Evolutionary conservation across 2,329 filamentous ascomycete genomes (phyloP), one percentile per base, ranked within the genome.

Genomic region (Botryosphaeria dothidea): DNA sequence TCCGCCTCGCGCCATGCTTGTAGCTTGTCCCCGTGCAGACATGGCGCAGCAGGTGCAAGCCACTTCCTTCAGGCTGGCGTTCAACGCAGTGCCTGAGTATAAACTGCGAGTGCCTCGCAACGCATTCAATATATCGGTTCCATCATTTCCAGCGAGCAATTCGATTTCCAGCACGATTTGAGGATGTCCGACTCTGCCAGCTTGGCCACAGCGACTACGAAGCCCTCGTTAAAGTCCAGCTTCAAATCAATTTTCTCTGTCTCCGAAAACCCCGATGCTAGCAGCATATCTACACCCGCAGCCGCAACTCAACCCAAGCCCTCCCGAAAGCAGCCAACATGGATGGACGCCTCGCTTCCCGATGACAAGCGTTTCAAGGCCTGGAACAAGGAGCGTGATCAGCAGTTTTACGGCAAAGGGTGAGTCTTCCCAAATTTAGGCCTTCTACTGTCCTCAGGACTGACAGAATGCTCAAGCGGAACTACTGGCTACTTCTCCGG

Each of bases 331-430:
- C 19, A 62, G 21, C 58, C 58, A n/a, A 27, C 17, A 15, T 62
- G 45, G 58, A 49, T 49, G 58, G 58, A 62, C 17, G 58, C 58
- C 4, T 49, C 58, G 13, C 45, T 62, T 8, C 13, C 58, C 1
- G 58, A 62, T 7, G 46, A 51, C 13, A 41, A 38, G 8, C 19
- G 58, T 13, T 62, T 43, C 41, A 62, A 51, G 45, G 46, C 36
- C 9, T 62, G 58, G 58, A 41, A 51, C 41, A 62, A 62, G 19
- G 58, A 62, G 21, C 58, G 58, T 7, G 58, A 62, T 9, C 19
- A 23, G 17, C 58, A 46, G 27, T 21, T 60, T 17, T 46, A 60
- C 27, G 56, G 56, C 2, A 60, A 21, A 34, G 56, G 56, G 56
- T 60, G 19, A 21, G 56, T 9, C 27, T 2, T 45, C 7, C 5